Conservation (phyloP, 345 rosid genomes). For the Fremontodendron californicum region DNA sequence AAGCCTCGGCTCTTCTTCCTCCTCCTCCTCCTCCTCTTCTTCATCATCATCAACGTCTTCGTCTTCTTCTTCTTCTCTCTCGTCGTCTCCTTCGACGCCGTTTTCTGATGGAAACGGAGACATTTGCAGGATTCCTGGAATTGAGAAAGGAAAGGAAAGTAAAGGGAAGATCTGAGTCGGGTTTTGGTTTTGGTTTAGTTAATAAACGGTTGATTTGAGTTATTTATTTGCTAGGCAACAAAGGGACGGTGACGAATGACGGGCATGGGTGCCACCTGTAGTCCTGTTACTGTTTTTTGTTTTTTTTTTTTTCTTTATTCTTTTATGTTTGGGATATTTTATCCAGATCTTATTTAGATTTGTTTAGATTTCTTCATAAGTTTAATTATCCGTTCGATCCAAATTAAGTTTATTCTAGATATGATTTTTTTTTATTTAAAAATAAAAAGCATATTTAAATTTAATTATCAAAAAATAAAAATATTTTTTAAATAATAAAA, state of each 20-base stretch:
- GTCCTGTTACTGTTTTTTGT: neutral
- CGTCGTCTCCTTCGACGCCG: conserved; percentile 88
- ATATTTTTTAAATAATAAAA: too few relatives aligned
- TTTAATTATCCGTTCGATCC: too few relatives aligned
- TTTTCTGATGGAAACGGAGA: conserved; percentile 77
- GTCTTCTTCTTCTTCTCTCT: conserved; percentile 69
- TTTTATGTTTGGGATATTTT: neutral
- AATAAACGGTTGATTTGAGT: neutral
- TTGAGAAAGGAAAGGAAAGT: neutral
- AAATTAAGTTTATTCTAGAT: too few relatives aligned
- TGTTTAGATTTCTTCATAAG: too few relatives aligned
- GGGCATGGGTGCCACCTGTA: conserved; percentile 7
- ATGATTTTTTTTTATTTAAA: too few relatives aligned
- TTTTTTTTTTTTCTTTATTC: neutral
- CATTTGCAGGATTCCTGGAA: conserved; percentile 34
- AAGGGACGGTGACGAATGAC: neutral
- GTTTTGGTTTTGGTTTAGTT: neutral
- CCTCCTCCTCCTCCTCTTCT: conserved; percentile 60
- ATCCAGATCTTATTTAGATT: too few relatives aligned
- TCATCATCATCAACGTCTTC: conserved; percentile 55
- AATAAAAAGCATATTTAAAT: too few relatives aligned
- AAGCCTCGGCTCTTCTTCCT: conserved; percentile 87
- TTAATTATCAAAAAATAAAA: too few relatives aligned
- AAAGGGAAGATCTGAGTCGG: neutral
- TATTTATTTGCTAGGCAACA: conserved; percentile 16